These are phyloP conservation scores for Massariosphaeria phaeospora DNA, from an alignment of 495 filamentous ascomycete species.

Conservation along the genomic window DNA sequence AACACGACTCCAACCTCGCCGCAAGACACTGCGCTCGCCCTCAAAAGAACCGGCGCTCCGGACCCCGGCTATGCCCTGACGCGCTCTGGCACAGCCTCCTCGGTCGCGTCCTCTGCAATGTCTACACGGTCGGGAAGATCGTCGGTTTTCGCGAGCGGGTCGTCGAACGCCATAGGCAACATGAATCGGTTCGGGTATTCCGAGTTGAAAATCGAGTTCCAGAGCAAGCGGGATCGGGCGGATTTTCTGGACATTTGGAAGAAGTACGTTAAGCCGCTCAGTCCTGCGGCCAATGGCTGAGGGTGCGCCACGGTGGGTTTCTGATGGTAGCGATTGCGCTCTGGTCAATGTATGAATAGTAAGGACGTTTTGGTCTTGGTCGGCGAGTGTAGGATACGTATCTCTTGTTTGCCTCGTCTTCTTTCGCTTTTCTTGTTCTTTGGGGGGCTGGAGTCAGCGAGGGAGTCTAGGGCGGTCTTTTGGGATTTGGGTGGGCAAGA, in stretches of 20 bases:
- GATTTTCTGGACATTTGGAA: slow-evolving; percentile 22
- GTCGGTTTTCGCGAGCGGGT: not conserved
- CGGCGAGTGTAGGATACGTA: too few species aligned
- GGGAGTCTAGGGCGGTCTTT: too few species aligned
- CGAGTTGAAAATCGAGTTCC: slow-evolving; percentile 21
- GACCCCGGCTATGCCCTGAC: not conserved
- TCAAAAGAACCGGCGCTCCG: too few species aligned
- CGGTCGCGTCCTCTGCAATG: not conserved
- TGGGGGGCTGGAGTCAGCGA: too few species aligned
- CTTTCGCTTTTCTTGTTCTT: too few species aligned
- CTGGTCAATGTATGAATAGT: too few species aligned
- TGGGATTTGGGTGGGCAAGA: too few species aligned
- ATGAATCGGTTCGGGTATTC: slow-evolving; percentile 24
- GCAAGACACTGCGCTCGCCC: not conserved
- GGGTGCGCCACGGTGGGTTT: not conserved
- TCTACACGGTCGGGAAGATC: not conserved
- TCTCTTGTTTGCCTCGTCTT: too few species aligned
- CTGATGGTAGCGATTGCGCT: too few species aligned
- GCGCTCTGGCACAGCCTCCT: not conserved
- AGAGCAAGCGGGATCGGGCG: slow-evolving; percentile 15
- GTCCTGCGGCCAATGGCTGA: too few species aligned
- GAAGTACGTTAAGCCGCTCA: slow-evolving; percentile 12
- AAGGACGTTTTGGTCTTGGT: too few species aligned
- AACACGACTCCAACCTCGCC: slow-evolving; percentile 1
- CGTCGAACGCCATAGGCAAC: not conserved